These are phyloP conservation scores for Camelina sativa DNA, from an alignment of 345 rosid species.

Conservation along the genomic window DNA sequence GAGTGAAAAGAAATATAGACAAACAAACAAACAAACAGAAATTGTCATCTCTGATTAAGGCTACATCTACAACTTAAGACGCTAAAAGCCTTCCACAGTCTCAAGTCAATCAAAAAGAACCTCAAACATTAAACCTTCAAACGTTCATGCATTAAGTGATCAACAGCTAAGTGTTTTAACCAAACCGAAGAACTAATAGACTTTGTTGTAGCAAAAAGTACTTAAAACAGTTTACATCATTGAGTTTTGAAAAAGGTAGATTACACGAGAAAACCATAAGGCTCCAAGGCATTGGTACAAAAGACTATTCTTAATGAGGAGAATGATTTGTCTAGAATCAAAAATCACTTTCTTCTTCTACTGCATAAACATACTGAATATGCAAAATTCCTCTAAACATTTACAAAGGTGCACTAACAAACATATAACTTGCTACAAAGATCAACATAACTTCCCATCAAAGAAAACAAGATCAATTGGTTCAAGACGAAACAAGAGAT, in stretches of 20 bases:
- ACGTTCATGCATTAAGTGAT: not conserved
- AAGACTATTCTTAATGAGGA: not conserved
- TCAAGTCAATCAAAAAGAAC: not conserved
- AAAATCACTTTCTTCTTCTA: constrained; percentile 6
- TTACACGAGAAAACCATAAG: constrained; percentile 9
- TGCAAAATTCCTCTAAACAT: not conserved
- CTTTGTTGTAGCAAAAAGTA: not conserved
- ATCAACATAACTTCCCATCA: not conserved
- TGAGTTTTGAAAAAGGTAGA: not conserved
- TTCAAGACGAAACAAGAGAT: constrained; percentile 5
- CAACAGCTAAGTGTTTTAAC: constrained; percentile 5
- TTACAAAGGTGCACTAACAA: constrained; percentile 3
- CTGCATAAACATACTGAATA: constrained; percentile 17
- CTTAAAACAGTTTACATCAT: not conserved
- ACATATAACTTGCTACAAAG: not conserved
- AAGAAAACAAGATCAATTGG: not conserved
- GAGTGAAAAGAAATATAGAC: constrained; percentile 4
- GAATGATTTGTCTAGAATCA: not conserved
- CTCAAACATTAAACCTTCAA: constrained; percentile 7
- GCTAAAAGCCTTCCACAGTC: constrained; percentile 14
- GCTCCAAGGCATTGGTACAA: not conserved
- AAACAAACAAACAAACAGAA: constrained; percentile 24
- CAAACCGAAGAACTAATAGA: constrained; percentile 1
- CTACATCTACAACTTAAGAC: constrained; percentile 10
- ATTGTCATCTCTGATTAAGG: constrained; percentile 19